Evolutionary conservation across 805 yeast species (phyloP), one percentile per base, ranked within the genome.

Genomic region (Yamadazyma tumulicola): DNA sequence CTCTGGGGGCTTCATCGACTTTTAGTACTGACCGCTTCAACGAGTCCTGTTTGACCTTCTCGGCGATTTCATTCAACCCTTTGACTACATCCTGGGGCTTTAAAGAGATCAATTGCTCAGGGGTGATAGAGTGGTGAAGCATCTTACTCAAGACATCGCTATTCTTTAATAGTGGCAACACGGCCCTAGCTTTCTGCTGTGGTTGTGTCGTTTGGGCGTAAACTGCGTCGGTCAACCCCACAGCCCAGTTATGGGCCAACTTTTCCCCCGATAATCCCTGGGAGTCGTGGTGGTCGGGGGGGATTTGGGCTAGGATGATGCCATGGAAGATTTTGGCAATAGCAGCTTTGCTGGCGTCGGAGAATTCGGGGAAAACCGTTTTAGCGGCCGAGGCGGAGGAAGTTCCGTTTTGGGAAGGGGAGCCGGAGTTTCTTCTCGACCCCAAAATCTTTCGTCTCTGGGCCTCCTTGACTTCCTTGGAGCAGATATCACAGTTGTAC

Each of bases 71-170:
- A 45, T 75, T 80, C 42, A 82, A 66, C 46, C 83, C 91, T 4
- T 88, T 87, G 49, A 85, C 87, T 64, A 89, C 72, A 46, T 89
- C 91, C 47, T 83, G 86, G 0, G 79, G 80, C 5, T 81, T 67
- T 68, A 85, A 66, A 21, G 64, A 67, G 3, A 81, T 88, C 29
- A 87, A 63, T 43, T 79, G 72, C 11, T 62, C 64, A 27, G 84
- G 73, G 1, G 76, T 60, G 18, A 85, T 59, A 14, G 68, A 64
- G 19, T 75, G 70, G 22, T 70, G 64, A 21, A 81, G 58, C 4
- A 89, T 71, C 38, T 80, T 76, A 18, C 63, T 61, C 45, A 86
- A 72, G 29, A 80, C 73, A 29, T 64, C 63, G 31, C 62, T 61
- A 46, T 79, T 82, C 57, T 79, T 84, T 38, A 78, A 64, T 13